Percentiles rank a stretch among this genome's conserved stretches.
phyloP scores from a whole-genome alignment of 75 land plant genomes.

The Picea glauca region DNA sequence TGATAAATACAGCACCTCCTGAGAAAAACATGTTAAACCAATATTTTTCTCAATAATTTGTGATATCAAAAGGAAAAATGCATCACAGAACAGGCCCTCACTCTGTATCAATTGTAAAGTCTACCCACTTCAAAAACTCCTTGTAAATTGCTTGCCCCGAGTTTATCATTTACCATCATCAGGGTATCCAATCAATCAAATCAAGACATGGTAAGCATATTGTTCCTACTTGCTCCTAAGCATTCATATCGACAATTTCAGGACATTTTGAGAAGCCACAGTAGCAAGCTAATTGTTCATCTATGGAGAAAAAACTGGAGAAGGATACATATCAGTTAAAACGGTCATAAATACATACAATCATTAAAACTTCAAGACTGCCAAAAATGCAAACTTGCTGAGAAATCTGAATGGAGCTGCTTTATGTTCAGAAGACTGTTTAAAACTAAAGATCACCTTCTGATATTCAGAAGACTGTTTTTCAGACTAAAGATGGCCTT shows the following conservation, averaged over 20 bases:
- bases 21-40: neutral
- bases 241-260: conserved; percentile 84
- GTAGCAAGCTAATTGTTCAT: conserved; percentile 75
- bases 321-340: neutral
- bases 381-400: too few species aligned
- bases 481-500: too few species aligned
- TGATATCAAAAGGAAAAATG: neutral
- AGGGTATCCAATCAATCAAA: conserved; percentile 44
- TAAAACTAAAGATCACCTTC: too few species aligned
- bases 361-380: too few species aligned
- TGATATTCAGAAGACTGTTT: too few species aligned
- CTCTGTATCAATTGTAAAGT: neutral
- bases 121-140: neutral
- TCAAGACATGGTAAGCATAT: conserved; percentile 50
- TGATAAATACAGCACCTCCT: too few species aligned
- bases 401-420: too few species aligned
- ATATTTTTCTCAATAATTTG: neutral
- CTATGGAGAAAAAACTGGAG: conserved; percentile 80
- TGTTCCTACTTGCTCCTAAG: conserved; percentile 49
- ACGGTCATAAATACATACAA: too few species aligned
- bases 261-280: conserved; percentile 91
- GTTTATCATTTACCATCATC: conserved; percentile 4
- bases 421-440: too few species aligned
- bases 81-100: neutral
- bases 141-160: neutral